Evolutionary conservation across 352 stramenopile species (phyloP).

Genomic region (Phytophthora megakarya): DNA sequence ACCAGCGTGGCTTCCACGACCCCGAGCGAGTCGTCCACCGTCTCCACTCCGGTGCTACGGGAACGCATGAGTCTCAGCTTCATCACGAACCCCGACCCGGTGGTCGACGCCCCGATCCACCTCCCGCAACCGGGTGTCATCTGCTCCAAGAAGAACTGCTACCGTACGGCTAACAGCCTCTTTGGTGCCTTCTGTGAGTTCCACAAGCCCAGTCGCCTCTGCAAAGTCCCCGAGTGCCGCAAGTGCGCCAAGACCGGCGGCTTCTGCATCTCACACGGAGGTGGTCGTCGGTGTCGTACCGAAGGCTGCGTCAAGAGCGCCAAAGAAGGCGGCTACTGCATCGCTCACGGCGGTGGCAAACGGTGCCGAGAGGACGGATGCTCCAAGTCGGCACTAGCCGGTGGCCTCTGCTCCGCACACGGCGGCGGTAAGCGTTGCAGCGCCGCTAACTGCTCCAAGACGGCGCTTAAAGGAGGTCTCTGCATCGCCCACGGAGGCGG

Average conservation of each 20-base stretch:
- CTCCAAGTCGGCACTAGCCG: conserved; percentile 67
- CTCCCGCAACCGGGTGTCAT: conserved; percentile 24
- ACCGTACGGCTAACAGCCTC: conserved; percentile 46
- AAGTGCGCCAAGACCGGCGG: conserved; percentile 77
- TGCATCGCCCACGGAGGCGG: conserved; percentile 74
- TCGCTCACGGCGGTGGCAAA: conserved; percentile 64
- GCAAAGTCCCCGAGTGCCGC: conserved; percentile 58
- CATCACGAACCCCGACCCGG: conserved; percentile 47
- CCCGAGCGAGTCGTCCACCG: conserved; percentile 28
- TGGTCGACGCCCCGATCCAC: not conserved
- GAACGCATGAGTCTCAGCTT: conserved; percentile 69
- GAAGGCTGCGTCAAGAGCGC: conserved; percentile 71
- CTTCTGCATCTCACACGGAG: conserved; percentile 78
- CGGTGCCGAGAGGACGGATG: conserved; percentile 56
- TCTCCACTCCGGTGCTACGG: conserved; percentile 27
- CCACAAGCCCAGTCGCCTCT: conserved; percentile 73
- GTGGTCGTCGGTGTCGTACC: conserved; percentile 55
- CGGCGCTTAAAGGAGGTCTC: conserved; percentile 62
- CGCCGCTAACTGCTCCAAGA: conserved; percentile 57
- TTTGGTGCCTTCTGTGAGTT: conserved; percentile 67
- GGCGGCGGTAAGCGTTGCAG: conserved; percentile 69
- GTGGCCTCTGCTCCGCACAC: conserved; percentile 71
- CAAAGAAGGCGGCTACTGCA: conserved; percentile 73
- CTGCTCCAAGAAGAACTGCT: conserved; percentile 74
- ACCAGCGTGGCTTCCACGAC: conserved; percentile 34